A percentile compares a stretch with the other conserved stretches of the same genome.
These are phyloP conservation scores for Trypanosoma cruzi DNA, from an alignment of 208 protist species.

Conservation along the genomic window DNA sequence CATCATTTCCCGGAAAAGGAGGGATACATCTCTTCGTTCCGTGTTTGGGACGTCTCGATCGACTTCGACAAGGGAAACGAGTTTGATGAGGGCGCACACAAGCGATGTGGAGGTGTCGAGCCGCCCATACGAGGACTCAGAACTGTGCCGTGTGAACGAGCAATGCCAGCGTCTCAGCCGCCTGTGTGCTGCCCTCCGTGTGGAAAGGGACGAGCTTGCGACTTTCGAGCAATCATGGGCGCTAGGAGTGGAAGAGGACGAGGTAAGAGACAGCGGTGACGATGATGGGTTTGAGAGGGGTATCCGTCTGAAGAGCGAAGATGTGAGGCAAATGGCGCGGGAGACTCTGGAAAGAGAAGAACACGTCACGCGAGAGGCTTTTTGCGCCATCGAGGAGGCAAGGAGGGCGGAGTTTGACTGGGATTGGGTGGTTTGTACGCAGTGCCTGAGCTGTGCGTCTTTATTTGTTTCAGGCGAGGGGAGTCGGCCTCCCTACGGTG, in stretches of 20 bases:
- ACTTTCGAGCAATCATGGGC: neutral
- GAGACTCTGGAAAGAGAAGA: neutral
- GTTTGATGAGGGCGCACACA: neutral
- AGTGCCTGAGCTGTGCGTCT: neutral
- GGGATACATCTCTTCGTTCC: neutral
- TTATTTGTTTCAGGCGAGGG: neutral
- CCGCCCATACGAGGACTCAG: neutral
- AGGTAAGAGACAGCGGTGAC: neutral
- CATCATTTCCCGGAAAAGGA: neutral
- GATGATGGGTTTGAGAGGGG: neutral
- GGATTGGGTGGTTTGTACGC: neutral
- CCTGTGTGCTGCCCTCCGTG: neutral
- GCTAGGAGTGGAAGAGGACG: neutral
- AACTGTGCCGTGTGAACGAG: neutral
- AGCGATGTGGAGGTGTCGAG: neutral
- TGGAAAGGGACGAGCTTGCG: neutral
- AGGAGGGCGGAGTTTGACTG: neutral
- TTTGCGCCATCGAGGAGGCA: neutral
- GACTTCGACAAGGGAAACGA: neutral
- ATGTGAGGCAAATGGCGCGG: neutral
- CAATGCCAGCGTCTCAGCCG: neutral
- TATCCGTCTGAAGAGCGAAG: too few species aligned
- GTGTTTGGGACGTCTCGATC: neutral
- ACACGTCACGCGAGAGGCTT: constrained; percentile 1
- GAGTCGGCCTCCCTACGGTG: neutral